Conservation (phyloP, 371 early-diverging fungal genomes). For the Syncephalastrum sp. region DNA sequence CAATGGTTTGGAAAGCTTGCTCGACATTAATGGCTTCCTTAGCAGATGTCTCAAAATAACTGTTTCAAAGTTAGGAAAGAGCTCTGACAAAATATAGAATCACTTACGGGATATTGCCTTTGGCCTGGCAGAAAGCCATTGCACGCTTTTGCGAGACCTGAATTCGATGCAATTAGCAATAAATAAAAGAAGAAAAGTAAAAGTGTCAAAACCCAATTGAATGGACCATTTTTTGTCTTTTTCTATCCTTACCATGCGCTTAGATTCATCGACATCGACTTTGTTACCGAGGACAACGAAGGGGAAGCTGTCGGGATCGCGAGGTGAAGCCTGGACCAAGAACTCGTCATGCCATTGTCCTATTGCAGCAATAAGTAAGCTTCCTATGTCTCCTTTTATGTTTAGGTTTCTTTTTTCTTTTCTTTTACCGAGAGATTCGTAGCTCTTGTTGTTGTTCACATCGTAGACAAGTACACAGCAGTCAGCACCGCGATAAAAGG, state of each 20-base stretch:
- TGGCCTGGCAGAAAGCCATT: slow-evolving; percentile 93
- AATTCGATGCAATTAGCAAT: background rate
- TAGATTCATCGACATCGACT: slow-evolving; percentile 93
- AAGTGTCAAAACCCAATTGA: background rate
- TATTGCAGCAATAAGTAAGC: slow-evolving; percentile 7
- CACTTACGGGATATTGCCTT: slow-evolving; percentile 88
- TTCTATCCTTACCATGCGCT: slow-evolving; percentile 72
- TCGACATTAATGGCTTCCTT: slow-evolving; percentile 98
- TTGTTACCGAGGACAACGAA: slow-evolving; percentile 99
- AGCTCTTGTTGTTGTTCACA: slow-evolving; percentile 92
- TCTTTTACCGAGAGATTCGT: slow-evolving; percentile 87
- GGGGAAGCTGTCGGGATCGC: slow-evolving; percentile 96
- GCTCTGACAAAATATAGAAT: background rate
- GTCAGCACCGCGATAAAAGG: slow-evolving; percentile 99
- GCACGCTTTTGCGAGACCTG: slow-evolving; percentile 92
- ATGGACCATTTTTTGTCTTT: background rate
- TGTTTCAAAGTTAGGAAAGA: background rate
- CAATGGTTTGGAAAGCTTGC: slow-evolving; percentile 93
- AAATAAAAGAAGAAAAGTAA: no score
- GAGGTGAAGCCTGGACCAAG: slow-evolving; percentile 89
- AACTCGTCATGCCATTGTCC: slow-evolving; percentile 96
- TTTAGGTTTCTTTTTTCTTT: no score
- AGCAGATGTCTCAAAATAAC: slow-evolving; percentile 96
- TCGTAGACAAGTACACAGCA: slow-evolving; percentile 98
- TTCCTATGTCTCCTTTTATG: no score